Conservation (phyloP, 352 stramenopile species). For the Globisporangium emineosum region DNA sequence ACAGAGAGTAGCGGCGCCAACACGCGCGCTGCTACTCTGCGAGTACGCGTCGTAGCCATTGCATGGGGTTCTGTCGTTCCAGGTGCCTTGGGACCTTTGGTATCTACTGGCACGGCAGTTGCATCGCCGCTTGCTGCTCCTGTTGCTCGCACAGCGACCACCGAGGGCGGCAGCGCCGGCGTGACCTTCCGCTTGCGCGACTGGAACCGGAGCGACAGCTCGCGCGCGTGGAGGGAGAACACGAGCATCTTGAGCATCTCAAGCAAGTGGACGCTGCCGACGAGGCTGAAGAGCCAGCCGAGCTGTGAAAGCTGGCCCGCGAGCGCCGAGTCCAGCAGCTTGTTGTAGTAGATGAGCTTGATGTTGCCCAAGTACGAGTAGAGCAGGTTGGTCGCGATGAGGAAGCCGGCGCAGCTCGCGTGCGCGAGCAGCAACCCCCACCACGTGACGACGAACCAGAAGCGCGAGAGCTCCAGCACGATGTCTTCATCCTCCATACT, state of each 20-base stretch:
- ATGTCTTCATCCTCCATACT: conserved; percentile 8
- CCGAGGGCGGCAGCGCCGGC: conserved; percentile 9
- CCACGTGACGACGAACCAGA: conserved; percentile 23
- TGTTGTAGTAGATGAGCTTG: conserved; percentile 43
- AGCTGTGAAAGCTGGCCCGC: conserved; percentile 19
- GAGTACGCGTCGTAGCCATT: background rate
- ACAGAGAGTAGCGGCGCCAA: background rate
- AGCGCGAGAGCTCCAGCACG: conserved; percentile 20
- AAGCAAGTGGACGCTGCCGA: conserved; percentile 22
- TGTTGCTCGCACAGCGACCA: conserved; percentile 5
- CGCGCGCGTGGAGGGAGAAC: conserved; percentile 21
- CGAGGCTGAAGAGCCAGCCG: conserved; percentile 28
- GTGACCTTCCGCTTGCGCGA: conserved; percentile 12
- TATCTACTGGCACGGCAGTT: background rate
- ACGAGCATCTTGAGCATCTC: conserved; percentile 33
- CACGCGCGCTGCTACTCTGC: background rate
- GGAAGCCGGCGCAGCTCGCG: conserved; percentile 22
- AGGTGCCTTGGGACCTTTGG: background rate
- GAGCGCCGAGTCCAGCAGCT: conserved; percentile 33
- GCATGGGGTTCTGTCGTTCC: background rate
- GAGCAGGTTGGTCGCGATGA: conserved; percentile 26
- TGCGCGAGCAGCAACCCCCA: conserved; percentile 27
- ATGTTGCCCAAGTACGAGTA: conserved; percentile 28
- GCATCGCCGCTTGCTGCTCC: background rate
- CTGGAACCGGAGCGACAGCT: conserved; percentile 25